These are phyloP conservation scores for Euphorbia schlechtendalii DNA, from an alignment of 441 rosid genomes.

Conservation along the genomic window DNA sequence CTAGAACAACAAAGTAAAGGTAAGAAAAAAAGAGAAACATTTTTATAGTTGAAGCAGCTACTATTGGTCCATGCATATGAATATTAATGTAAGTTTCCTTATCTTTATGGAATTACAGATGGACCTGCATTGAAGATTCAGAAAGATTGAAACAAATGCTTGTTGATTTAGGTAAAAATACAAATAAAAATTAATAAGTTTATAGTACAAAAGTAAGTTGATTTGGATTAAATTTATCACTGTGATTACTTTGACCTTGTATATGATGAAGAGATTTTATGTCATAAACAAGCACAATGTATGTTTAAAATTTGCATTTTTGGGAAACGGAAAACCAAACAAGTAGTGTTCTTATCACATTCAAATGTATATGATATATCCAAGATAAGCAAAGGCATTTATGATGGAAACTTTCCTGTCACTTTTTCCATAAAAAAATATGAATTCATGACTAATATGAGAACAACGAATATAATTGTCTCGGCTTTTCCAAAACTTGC, in stretches of 20 bases:
- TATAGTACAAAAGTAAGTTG: background rate
- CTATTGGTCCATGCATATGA: background rate
- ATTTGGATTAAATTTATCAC: constrained; percentile 9
- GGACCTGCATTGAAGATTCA: constrained; percentile 5
- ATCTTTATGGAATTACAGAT: constrained; percentile 14
- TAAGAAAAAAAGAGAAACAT: background rate
- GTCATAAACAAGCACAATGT: constrained; percentile 10
- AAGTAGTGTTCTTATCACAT: background rate
- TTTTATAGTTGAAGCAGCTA: background rate
- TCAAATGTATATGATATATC: background rate
- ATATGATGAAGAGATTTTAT: constrained; percentile 1
- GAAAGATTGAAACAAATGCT: background rate
- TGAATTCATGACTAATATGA: background rate
- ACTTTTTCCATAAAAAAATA: background rate
- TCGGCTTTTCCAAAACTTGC: background rate
- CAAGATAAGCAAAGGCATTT: background rate
- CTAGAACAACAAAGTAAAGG: constrained; percentile 17
- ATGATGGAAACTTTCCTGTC: background rate
- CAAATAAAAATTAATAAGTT: constrained; percentile 1
- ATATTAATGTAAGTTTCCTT: background rate
- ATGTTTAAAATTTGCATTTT: constrained; percentile 10
- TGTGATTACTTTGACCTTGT: constrained; percentile 9
- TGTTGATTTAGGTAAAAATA: background rate
- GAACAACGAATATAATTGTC: background rate
- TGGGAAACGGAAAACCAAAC: background rate